Evolutionary conservation across 345 rosid species (phyloP).

Genomic region (Eucalyptus polyanthemos): DNA sequence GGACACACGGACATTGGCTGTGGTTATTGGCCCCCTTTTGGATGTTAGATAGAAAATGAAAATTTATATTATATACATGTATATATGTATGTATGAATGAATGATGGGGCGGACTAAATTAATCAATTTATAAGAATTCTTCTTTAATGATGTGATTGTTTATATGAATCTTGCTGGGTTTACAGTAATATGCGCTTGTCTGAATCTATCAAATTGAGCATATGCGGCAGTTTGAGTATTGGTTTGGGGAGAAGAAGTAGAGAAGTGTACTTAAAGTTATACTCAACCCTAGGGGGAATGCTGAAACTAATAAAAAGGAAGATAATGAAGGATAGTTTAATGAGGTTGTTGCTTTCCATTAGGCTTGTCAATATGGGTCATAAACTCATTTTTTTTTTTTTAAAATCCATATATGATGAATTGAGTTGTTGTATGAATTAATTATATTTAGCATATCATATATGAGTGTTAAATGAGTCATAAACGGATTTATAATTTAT

Average conservation of each 20-base stretch:
- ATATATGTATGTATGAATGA: background rate
- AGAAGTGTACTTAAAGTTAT: background rate
- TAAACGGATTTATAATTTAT: rapidly evolving
- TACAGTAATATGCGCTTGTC: background rate
- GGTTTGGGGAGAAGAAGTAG: background rate
- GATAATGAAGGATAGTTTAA: rapidly evolving
- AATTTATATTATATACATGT: background rate
- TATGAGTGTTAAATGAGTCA: background rate
- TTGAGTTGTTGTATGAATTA: rapidly evolving
- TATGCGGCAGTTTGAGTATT: background rate
- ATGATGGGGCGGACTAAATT: background rate
- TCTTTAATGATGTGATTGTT: background rate
- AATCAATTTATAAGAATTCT: background rate
- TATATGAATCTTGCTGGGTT: background rate
- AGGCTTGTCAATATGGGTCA: rapidly evolving
- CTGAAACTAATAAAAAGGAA: background rate
- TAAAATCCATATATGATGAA: no score
- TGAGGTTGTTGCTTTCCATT: background rate
- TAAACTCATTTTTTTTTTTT: no score
- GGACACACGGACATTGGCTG: background rate
- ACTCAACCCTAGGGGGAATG: background rate
- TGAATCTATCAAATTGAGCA: background rate
- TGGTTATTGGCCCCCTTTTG: background rate
- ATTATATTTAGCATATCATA: rapidly evolving
- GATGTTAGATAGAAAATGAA: background rate